Base-by-base conservation (phyloP, 2,329 filamentous ascomycete species). In the Ophioceras dolichostomum region DNA sequence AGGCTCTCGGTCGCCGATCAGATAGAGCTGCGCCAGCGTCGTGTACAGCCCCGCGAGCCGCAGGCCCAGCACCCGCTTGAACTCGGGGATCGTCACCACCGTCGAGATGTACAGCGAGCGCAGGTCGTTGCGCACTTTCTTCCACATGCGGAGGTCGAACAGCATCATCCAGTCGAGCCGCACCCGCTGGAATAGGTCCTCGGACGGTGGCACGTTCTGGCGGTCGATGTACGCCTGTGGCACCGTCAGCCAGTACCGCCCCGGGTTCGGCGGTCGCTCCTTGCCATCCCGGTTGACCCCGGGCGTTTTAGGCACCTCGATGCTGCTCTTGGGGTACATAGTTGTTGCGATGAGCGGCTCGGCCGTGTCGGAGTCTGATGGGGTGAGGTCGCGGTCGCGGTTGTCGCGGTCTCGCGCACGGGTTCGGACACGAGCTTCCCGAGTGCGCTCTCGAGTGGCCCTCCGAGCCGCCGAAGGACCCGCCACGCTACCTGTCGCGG, bases 1-100 rank as follows among this genome's bases (percentile, higher is more conserved):
- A 3, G 91, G 91, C 56, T 98, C 91, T 45, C 91, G 73, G 53
- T 98, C 91, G 12, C 89, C 89, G 45, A 98, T 91, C 21, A 98
- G 73, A 55, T 96, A 98, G 4, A 98, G 67, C 55, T 98, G 89
- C 5, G 91, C 88, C 34, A 98, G 64, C 3, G 83, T 84, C 2
- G 91, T 96, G 59, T 98, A 98, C 3, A 98, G 68, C 1, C 87
- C 89, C 37, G 93, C 86, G 55, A 98, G 93, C n/a, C 91, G 77
- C 31, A 98, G 66, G 2, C 89, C 88, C 39, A 98, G 68, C 9
- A 98, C 77, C 16, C 89, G 79, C 62, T 98, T 98, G 70, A 98
- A 98, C 53, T 94, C 76, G 4, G 91, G 89, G 38, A 98, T 86
- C 5, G 85, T 86, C 34, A 98, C 88, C 5, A 98, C 86, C 0